Conservation (phyloP, 768 basidiomycete species). For the Termitomyces sp. region DNA sequence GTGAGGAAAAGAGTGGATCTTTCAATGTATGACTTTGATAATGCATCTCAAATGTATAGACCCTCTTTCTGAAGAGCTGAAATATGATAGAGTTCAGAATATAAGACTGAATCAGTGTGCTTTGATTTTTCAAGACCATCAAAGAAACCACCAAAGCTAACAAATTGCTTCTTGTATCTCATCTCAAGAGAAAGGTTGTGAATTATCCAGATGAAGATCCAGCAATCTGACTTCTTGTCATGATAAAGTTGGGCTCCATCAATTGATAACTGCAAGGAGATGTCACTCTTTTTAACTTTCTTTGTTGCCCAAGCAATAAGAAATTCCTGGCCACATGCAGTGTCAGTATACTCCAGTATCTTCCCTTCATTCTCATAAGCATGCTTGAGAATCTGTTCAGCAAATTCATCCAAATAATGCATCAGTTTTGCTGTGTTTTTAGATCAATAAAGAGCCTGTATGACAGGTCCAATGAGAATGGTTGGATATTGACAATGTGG, state of each 20-base stretch:
- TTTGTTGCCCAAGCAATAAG: background rate
- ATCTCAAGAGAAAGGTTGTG: constrained; percentile 16
- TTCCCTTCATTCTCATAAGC: background rate
- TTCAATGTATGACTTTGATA: constrained; percentile 3
- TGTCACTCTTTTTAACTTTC: constrained; percentile 13
- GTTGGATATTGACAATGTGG: background rate
- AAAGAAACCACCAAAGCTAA: constrained; percentile 8
- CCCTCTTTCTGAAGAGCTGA: constrained; percentile 25
- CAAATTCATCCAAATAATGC: constrained; percentile 3
- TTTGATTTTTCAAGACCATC: constrained; percentile 16
- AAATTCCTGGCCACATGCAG: background rate
- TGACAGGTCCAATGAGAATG: constrained; percentile 1
- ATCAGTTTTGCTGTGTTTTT: too few relatives aligned
- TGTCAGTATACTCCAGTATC: constrained; percentile 5
- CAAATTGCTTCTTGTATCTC: constrained; percentile 7
- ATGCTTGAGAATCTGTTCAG: background rate
- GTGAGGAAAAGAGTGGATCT: constrained; percentile 17
- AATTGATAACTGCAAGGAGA: constrained; percentile 21
- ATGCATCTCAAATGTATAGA: constrained; percentile 28
- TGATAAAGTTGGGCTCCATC: too few relatives aligned
- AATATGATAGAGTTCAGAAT: constrained; percentile 22
- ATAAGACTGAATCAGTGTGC: constrained; percentile 12
- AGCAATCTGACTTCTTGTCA: constrained; percentile 26
- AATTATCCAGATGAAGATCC: constrained; percentile 27
- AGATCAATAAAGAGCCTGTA: constrained; percentile 6